These are phyloP conservation scores for Botrytis cinerea DNA, from an alignment of 2,329 filamentous ascomycete genomes.

Conservation along the genomic window DNA sequence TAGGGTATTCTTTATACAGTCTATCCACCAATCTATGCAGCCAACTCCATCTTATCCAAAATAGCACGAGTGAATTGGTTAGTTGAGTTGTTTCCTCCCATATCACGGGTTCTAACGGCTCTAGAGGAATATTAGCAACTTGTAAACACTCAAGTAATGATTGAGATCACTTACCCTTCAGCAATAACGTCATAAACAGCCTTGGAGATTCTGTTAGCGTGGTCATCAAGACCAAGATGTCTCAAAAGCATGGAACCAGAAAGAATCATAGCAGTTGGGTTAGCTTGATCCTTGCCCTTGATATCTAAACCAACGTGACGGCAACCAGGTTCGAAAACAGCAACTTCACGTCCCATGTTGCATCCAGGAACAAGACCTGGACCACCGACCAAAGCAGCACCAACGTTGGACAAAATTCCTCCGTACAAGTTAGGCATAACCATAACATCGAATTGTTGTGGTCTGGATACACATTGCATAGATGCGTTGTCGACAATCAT, in stretches of 20 bases:
- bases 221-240: constrained; percentile 95
- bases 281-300: constrained; percentile 99
- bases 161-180: constrained; percentile 70
- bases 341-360: constrained; percentile 99
- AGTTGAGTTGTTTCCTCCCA: constrained; percentile 88
- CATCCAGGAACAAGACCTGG: constrained; percentile 96
- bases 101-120: constrained; percentile 86
- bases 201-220: constrained; percentile 97
- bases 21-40: constrained; percentile 33
- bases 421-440: constrained; percentile 99
- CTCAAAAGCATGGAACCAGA: constrained; percentile 96
- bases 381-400: constrained; percentile 92
- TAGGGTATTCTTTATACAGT: constrained; percentile 37
- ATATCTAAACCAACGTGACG: constrained; percentile 99
- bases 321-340: constrained; percentile 98
- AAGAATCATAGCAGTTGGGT: constrained; percentile 93
- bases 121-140: constrained; percentile 50
- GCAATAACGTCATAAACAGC: constrained; percentile 76
- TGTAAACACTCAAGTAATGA: neutral
- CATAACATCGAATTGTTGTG: constrained; percentile 99
- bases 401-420: constrained; percentile 98
- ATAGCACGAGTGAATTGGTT: constrained; percentile 95
- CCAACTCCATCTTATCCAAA: constrained; percentile 86
- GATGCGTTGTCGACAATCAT: constrained; percentile 99
- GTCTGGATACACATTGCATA: constrained; percentile 96